phyloP scores from a whole-genome alignment of 2,329 filamentous ascomycete species.

The Beauveria medogensis region DNA sequence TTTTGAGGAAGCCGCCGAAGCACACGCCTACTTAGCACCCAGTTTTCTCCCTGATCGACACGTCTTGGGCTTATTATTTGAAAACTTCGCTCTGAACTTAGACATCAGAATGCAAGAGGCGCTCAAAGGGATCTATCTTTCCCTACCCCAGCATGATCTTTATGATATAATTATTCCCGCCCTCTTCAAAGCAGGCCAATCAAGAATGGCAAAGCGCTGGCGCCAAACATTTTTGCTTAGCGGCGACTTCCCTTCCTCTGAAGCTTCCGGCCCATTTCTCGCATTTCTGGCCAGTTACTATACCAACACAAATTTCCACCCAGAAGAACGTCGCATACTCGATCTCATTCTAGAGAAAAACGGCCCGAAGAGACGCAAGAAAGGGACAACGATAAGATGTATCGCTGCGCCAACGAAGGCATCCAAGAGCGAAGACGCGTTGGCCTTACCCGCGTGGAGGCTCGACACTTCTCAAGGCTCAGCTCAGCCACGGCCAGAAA shows the following conservation, averaged over 20 bases:
- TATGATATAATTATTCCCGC: conserved; percentile 46
- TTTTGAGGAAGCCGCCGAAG: conserved; percentile 27
- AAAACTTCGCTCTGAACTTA: conserved; percentile 31
- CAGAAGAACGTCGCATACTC: conserved; percentile 25
- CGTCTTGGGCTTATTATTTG: conserved; percentile 36
- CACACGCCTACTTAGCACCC: conserved; percentile 39
- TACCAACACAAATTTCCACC: conserved; percentile 28
- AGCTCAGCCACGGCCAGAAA: background rate
- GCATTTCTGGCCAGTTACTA: conserved; percentile 40
- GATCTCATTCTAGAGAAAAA: background rate
- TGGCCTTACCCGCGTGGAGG: background rate
- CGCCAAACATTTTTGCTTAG: conserved; percentile 32
- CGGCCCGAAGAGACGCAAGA: background rate
- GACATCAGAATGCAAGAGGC: conserved; percentile 29
- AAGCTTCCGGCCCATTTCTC: conserved; percentile 39
- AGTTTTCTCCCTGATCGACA: conserved; percentile 33
- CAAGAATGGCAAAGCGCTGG: conserved; percentile 39
- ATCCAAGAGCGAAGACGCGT: background rate
- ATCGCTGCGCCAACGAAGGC: background rate
- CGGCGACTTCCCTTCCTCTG: conserved; percentile 33
- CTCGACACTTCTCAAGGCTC: background rate
- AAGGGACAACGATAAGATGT: background rate
- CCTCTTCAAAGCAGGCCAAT: conserved; percentile 39
- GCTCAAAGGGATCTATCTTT: conserved; percentile 37
- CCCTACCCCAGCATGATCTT: conserved; percentile 32